Conservation (phyloP, 1,139 yeast genomes). For the Suhomyces panamericanus region DNA sequence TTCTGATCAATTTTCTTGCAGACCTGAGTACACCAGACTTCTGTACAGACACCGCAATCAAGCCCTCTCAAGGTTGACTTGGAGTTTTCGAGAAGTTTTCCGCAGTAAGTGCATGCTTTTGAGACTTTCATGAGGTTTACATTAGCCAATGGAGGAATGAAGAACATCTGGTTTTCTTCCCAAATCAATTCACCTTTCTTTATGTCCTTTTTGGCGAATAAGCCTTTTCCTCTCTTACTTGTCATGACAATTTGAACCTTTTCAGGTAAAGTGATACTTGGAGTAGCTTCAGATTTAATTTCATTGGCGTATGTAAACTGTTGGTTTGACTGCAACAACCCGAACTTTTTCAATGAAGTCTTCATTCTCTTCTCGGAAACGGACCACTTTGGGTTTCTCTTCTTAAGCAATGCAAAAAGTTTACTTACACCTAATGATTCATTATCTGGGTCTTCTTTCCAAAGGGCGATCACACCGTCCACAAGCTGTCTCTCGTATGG, state of each 20-base stretch:
- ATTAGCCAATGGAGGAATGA: conserved; percentile 72
- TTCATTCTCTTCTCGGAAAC: conserved; percentile 61
- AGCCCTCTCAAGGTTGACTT: conserved; percentile 49
- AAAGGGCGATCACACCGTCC: conserved; percentile 58
- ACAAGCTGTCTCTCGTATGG: conserved; percentile 71
- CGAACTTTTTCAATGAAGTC: conserved; percentile 54
- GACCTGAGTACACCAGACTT: conserved; percentile 67
- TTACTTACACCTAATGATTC: conserved; percentile 59
- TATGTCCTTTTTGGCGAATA: conserved; percentile 47
- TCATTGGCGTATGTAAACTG: conserved; percentile 52
- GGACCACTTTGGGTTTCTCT: conserved; percentile 59
- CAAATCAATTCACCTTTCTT: conserved; percentile 56
- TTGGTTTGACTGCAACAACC: conserved; percentile 43
- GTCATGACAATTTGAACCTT: conserved; percentile 46
- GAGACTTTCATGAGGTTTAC: conserved; percentile 62
- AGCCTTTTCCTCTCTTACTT: conserved; percentile 49
- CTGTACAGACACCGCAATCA: conserved; percentile 67
- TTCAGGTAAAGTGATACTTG: conserved; percentile 50
- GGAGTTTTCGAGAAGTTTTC: conserved; percentile 48
- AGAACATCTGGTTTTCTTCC: conserved; percentile 62
- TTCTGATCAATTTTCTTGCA: conserved; percentile 58
- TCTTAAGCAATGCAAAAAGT: conserved; percentile 52
- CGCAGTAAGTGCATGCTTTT: conserved; percentile 80
- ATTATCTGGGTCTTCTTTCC: conserved; percentile 68
- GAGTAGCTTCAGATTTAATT: conserved; percentile 55